Evolutionary conservation across 2,329 filamentous ascomycete species (phyloP), one percentile per base, ranked within the genome.

Genomic region (Colletotrichum tropicale): DNA sequence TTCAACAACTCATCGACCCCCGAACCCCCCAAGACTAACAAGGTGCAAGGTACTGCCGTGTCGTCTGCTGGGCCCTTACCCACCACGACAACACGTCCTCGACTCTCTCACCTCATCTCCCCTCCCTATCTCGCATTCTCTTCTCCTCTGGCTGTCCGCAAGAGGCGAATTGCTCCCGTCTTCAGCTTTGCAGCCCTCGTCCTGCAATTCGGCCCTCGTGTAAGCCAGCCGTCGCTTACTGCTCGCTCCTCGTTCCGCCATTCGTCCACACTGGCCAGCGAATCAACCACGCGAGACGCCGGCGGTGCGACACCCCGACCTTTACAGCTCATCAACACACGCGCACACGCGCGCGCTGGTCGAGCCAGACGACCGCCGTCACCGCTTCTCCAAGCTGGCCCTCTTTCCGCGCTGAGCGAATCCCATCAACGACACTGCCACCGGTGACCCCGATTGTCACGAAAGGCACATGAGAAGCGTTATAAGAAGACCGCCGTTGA

Each of bases 1-100:
- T 61, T 65, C 70, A 65, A 74, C 58, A 74, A 64, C 58, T 73
- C 70, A 65, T 65, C 55, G 58, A 62, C 73, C 62, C 43, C 34
- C 56, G 58, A 74, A 55, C 71, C 55, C 43, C 15, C 12, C 73
- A 34, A 66, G 56, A 61, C 67, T 61, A 28, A 32, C 36, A 18
- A 70, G 67, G 52, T 58, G 56, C 66, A 48, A 48, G 16, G 36
- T 38, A 18, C 58, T 12, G 18, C 6, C 61, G 32, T 36, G 21
- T 48, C 6, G 28, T 13, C 12, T 34, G 30, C 30, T 48, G 24
- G 7, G 30, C 38, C 55, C 24, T 36, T 58, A 61, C 13, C 67
- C 67, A 70, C 67, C 34, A 52, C 67, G 67, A 61, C 60, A 38
- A 16, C 62, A 43, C 28, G 21, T 48, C 61, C 62, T 66, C 36